Percentiles rank a stretch among this genome's conserved stretches.
phyloP scores from a whole-genome alignment of 176 grass and related monocot genomes.

The Eragrostis curvula region DNA sequence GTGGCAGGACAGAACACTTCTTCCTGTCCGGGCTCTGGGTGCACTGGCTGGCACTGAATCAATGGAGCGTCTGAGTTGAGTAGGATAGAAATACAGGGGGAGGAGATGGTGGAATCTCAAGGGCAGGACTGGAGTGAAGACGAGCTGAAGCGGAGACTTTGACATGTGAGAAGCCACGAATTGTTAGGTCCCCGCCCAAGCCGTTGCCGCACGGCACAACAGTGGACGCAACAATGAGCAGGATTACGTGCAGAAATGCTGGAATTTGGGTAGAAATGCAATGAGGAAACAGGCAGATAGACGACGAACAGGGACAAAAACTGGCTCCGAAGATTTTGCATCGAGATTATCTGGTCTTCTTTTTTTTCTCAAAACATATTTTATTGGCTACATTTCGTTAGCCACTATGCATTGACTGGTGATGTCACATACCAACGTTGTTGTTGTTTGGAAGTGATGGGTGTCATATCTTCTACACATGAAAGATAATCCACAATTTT shows the following conservation, averaged over 20 bases:
- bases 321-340: neutral
- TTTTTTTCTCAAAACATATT: no score
- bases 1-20: conserved; percentile 2
- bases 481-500: neutral
- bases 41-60: conserved; percentile 22
- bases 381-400: neutral
- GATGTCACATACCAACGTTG: neutral
- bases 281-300: neutral
- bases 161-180: conserved; percentile 32
- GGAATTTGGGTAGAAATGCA: conserved; percentile 6
- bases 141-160: conserved; percentile 57
- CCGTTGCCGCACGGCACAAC: neutral
- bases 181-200: conserved; percentile 57
- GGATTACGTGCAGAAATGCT: neutral
- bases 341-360: neutral
- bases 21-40: conserved; percentile 12
- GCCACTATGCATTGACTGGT: neutral
- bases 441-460: neutral
- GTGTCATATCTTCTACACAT: neutral
- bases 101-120: conserved; percentile 35
- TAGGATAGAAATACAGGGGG: conserved; percentile 16
- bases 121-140: conserved; percentile 43
- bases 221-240: neutral
- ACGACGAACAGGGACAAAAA: neutral
- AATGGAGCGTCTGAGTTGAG: conserved; percentile 10